Conservation (phyloP, 768 basidiomycete genomes). For the Lactarius tabidus region DNA sequence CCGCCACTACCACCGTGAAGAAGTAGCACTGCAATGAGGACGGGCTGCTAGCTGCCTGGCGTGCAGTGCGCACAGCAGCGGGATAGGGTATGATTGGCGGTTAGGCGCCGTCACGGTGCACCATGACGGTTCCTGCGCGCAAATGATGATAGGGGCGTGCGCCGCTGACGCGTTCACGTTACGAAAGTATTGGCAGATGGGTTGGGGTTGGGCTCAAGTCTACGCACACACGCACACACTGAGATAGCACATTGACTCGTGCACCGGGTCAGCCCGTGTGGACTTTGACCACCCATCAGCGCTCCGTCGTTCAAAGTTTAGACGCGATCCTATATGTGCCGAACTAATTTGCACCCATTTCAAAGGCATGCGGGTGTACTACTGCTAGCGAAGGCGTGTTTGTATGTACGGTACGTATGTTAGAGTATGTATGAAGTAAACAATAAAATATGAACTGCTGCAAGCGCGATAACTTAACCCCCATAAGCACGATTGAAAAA, state of each 20-base stretch:
- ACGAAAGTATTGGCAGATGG: neutral
- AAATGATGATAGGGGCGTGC: neutral
- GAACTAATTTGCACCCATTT: neutral
- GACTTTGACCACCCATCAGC: neutral
- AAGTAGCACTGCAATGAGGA: constrained; percentile 7
- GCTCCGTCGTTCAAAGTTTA: neutral
- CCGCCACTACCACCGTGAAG: constrained; percentile 10
- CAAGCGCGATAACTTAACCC: neutral
- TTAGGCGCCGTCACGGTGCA: neutral
- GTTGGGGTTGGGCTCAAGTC: neutral
- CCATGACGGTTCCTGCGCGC: neutral
- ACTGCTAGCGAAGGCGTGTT: neutral
- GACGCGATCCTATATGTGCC: neutral
- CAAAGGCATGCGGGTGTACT: neutral
- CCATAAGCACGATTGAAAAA: neutral
- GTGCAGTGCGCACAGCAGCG: neutral
- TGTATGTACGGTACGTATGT: neutral
- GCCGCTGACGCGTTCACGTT: neutral
- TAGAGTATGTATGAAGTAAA: neutral
- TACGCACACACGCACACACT: too few relatives aligned
- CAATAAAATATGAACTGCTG: neutral
- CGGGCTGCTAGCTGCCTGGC: neutral
- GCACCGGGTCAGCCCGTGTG: too few relatives aligned
- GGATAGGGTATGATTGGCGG: constrained; percentile 2
- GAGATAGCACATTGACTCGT: neutral